A percentile compares a stretch with the other conserved stretches of the same genome.
phyloP scores from a whole-genome alignment of 1,284 basidiomycete species.

The Golubevia sp. region DNA sequence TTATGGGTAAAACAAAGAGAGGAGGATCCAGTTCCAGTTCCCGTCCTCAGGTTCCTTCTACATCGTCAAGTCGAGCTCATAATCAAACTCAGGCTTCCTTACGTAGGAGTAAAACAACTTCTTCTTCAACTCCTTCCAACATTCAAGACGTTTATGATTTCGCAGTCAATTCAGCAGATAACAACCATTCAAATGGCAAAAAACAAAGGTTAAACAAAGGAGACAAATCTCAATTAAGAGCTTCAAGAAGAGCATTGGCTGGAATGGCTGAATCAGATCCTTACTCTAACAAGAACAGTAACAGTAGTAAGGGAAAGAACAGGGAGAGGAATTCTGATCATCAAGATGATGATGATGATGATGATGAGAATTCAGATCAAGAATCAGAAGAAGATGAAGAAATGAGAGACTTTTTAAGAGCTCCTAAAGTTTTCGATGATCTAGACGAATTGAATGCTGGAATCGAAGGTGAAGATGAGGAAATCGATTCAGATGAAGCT shows the following conservation, averaged over 20 bases:
- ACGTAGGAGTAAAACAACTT: too few species aligned
- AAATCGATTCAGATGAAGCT: conserved; percentile 57
- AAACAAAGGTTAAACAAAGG: conserved; percentile 49
- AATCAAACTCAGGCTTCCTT: too few species aligned
- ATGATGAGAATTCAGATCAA: conserved; percentile 8
- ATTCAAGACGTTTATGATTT: conserved; percentile 25
- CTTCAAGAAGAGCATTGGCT: conserved; percentile 25
- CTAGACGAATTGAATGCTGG: conserved; percentile 31
- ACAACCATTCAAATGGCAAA: conserved; percentile 15
- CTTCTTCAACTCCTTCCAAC: too few species aligned
- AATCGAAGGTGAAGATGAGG: conserved; percentile 50
- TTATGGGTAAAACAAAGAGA: too few species aligned
- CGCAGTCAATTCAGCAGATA: conserved; percentile 6
- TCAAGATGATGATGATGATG: conserved; percentile 13
- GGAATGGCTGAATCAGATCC: not conserved
- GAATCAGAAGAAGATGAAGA: conserved; percentile 5
- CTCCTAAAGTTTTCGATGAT: conserved; percentile 36
- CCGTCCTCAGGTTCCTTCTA: conserved; percentile 64
- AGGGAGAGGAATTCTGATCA: conserved; percentile 1
- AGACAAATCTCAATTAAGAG: conserved; percentile 14
- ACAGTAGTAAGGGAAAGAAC: conserved; percentile 7
- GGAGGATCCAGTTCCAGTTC: conserved; percentile 70
- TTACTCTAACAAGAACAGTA: conserved; percentile 5
- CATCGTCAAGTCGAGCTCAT: conserved; percentile 2
- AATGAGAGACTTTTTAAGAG: not conserved